Evolutionary conservation across 306 rosid species (phyloP), one percentile per base, ranked within the genome.

Genomic region (Potentilla sterilis): DNA sequence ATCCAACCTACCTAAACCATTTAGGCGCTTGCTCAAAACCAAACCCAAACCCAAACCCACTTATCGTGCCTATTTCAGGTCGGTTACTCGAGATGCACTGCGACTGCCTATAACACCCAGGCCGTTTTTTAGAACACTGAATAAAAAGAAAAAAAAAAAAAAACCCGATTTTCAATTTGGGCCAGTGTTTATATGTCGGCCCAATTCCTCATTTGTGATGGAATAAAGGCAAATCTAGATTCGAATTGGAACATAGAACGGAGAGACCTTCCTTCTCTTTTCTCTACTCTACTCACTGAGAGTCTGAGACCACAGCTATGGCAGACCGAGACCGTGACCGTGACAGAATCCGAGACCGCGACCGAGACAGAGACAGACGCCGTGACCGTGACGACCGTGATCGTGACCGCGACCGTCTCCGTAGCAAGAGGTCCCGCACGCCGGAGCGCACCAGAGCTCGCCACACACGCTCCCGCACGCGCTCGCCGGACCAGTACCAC

Each of bases 371-470:
- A 40, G 89, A 84, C 52, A 68, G 89, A 51, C 91, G 84, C 6
- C 83, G 91, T 21, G 94, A 91, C 40, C 58, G 88, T 1, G 92
- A 89, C 28, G 57, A 51, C 9, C 57, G 51, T 12, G 86, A 78
- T 8, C 81, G 92, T 0, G 91, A 90, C 9, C 87, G 93, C 0
- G 97, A 88, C 48, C 81, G 96, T 15, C 52, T 49, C 18, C 91
- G 89, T 32, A 79, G 77, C 86, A 95, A 90, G 88, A 85, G 93
- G 78, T 90, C 96, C 9, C 93, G 90, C 42, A 78, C 96, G 1
- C 95, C 88, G 4, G 97, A 95, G 21, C 96, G 88, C 57, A 73
- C 11, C 57, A 86, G 96, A 76, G 78, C 93, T 34, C 95, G 93
- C 72, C 93, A 85, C 81, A 79, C 88, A 1, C 98, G 89, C 41